Evolutionary conservation across 2,329 filamentous ascomycete species (phyloP).

Genomic region (Metarhizium sp.): DNA sequence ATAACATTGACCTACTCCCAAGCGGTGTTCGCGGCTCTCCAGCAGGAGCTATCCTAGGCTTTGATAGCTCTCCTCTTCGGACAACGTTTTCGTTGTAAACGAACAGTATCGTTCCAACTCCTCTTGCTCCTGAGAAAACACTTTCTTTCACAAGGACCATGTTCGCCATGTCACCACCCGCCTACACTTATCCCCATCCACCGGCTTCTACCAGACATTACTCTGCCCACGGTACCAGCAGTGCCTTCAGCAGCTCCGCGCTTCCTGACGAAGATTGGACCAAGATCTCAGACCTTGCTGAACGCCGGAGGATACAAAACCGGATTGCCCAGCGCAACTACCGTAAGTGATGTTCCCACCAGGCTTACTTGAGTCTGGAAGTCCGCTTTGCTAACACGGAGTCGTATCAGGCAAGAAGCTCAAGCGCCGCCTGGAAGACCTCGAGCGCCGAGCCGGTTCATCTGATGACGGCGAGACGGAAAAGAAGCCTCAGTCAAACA

Average conservation of each 20-base stretch:
- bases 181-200: slow-evolving; percentile 21
- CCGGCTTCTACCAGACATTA: slow-evolving; percentile 52
- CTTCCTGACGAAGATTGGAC: slow-evolving; percentile 98
- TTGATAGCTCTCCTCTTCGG: neutral
- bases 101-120: neutral
- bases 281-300: slow-evolving; percentile 94
- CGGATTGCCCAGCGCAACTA: slow-evolving; percentile 97
- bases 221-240: slow-evolving; percentile 70
- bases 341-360: slow-evolving; percentile 47
- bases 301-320: slow-evolving; percentile 91
- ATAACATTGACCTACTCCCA: neutral
- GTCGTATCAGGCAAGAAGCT: slow-evolving; percentile 68
- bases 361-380: neutral
- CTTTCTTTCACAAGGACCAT: slow-evolving; percentile 21
- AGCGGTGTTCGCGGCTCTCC: neutral
- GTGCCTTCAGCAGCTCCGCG: slow-evolving; percentile 87
- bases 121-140: slow-evolving; percentile 5
- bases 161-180: slow-evolving; percentile 25
- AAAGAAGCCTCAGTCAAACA: slow-evolving; percentile 24
- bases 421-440: slow-evolving; percentile 78
- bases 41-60: neutral
- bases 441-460: slow-evolving; percentile 65
- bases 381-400: neutral
- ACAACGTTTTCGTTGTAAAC: neutral
- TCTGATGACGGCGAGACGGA: slow-evolving; percentile 37